Evolutionary conservation across 768 basidiomycete species (phyloP).

Genomic region (Punctularia strigosozonata): DNA sequence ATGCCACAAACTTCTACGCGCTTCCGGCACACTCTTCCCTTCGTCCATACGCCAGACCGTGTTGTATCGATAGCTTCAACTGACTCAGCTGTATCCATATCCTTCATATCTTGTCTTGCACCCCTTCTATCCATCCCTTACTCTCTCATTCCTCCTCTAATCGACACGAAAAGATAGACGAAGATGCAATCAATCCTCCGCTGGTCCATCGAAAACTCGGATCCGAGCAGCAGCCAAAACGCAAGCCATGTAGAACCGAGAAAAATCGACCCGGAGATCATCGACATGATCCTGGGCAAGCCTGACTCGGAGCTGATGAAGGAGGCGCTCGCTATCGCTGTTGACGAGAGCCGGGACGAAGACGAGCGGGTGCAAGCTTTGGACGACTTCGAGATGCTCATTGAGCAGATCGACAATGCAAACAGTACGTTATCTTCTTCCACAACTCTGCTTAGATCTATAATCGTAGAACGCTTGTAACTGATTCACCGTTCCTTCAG

Average conservation of each 20-base stretch:
- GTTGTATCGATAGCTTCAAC: too few relatives aligned
- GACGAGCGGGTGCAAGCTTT: conserved; percentile 55
- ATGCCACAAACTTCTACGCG: too few relatives aligned
- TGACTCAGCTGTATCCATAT: conserved; percentile 5
- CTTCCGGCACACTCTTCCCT: too few relatives aligned
- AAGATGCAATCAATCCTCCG: conserved; percentile 67
- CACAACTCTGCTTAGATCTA: neutral
- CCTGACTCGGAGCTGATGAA: conserved; percentile 79
- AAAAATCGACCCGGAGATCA: conserved; percentile 70
- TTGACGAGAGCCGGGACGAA: conserved; percentile 41
- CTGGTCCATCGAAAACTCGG: conserved; percentile 72
- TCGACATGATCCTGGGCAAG: conserved; percentile 78
- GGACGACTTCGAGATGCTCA: conserved; percentile 85
- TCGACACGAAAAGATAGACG: neutral
- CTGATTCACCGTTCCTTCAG: conserved; percentile 22
- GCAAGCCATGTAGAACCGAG: conserved; percentile 21
- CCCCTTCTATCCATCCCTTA: neutral
- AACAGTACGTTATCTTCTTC: conserved; percentile 45
- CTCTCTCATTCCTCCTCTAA: neutral
- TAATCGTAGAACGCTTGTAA: neutral
- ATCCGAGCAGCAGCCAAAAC: conserved; percentile 18
- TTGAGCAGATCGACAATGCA: conserved; percentile 87
- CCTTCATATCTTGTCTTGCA: neutral
- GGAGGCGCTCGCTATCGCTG: conserved; percentile 55
- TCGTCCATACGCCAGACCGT: too few relatives aligned